Conservation (phyloP, 192 early-diverging fungal species). For the Coemansia aciculifera region DNA sequence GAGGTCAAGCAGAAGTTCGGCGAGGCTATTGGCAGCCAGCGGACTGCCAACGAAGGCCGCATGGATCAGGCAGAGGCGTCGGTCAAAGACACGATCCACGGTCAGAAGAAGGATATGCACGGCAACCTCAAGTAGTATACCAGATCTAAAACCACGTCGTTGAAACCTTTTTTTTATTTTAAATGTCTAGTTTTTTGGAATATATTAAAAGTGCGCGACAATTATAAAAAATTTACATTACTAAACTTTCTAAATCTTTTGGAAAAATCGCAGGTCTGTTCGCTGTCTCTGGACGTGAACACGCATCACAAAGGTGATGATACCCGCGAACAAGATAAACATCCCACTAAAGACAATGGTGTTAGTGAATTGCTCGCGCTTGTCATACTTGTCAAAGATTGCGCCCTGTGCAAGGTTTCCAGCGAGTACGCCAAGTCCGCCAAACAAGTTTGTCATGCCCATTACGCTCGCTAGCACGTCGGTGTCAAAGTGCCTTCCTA, state of each 20-base stretch:
- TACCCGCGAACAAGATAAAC: slow-evolving; percentile 42
- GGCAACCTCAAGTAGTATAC: background rate
- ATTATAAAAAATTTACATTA: background rate
- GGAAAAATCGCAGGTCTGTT: slow-evolving; percentile 9
- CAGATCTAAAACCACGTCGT: background rate
- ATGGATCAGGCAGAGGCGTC: slow-evolving; percentile 15
- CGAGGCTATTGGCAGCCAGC: slow-evolving; percentile 19
- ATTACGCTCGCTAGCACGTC: slow-evolving; percentile 39
- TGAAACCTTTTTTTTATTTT: background rate
- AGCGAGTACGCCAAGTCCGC: slow-evolving; percentile 33
- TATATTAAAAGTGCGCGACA: background rate
- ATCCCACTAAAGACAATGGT: slow-evolving; percentile 44
- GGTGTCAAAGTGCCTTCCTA: slow-evolving; percentile 29
- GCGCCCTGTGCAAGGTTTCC: slow-evolving; percentile 46
- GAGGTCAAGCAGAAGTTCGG: slow-evolving; percentile 27
- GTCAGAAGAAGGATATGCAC: background rate
- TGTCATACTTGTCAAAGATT: slow-evolving; percentile 50
- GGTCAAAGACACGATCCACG: background rate
- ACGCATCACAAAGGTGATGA: slow-evolving; percentile 22
- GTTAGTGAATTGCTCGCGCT: slow-evolving; percentile 39
- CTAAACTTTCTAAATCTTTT: slow-evolving; percentile 20
- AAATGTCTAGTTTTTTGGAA: background rate
- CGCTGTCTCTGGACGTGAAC: slow-evolving; percentile 15
- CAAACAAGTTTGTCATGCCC: slow-evolving; percentile 48
- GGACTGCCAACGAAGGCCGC: slow-evolving; percentile 19